Conservation (phyloP, 2,329 filamentous ascomycete species). For the Alternaria longipes region DNA sequence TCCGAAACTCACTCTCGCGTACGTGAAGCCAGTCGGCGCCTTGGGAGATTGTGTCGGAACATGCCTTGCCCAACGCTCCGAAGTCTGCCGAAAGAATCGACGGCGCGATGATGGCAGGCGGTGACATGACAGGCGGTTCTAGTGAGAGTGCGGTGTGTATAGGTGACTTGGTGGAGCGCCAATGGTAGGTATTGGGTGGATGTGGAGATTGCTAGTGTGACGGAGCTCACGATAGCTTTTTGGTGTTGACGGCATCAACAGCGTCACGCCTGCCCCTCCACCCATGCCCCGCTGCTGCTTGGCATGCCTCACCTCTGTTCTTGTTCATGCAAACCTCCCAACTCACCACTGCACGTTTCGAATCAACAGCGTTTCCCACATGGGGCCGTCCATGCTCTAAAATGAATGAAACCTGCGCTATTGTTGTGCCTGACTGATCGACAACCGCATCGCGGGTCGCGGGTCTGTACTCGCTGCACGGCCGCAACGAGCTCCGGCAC, state of each 20-base stretch:
- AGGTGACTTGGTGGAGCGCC: conserved; percentile 24
- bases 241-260: conserved; percentile 46
- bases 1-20: conserved; percentile 23
- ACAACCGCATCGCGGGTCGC: conserved; percentile 3
- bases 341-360: conserved; percentile 2
- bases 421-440: background rate
- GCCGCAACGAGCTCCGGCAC: background rate
- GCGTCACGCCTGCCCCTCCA: conserved; percentile 30
- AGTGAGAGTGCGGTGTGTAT: conserved; percentile 10
- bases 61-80: conserved; percentile 84
- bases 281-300: conserved; percentile 25
- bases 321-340: conserved; percentile 1
- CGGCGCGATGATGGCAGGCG: conserved; percentile 91
- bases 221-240: conserved; percentile 39
- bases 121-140: conserved; percentile 71
- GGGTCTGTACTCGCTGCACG: conserved; percentile 1
- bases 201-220: conserved; percentile 35
- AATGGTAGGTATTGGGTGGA: conserved; percentile 27
- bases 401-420: background rate
- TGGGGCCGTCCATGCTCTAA: conserved; percentile 1
- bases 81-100: conserved; percentile 99
- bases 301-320: conserved; percentile 20
- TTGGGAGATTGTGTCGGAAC: conserved; percentile 82
- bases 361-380: background rate
- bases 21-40: conserved; percentile 69